Base-by-base conservation (phyloP, 257 asterid genomes). In the Ligustrum vulgare region DNA sequence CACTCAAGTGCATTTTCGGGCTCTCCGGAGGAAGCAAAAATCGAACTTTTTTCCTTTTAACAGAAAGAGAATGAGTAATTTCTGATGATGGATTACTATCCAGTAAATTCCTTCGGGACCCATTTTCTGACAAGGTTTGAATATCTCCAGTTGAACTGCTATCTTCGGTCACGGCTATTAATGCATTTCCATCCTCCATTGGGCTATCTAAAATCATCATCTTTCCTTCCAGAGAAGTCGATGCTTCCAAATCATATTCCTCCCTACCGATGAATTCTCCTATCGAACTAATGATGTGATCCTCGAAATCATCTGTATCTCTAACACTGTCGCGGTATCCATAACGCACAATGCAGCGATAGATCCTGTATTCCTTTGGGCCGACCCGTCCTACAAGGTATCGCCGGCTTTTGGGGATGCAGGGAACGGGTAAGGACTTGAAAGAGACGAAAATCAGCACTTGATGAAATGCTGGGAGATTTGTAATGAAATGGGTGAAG, bases 381-480 rank as follows among this genome's bases (percentile, higher is more conserved):
- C 98, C 97, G 3, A 94, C 93, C 54, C 98, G 60, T 63, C 98
- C 98, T 3, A 94, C 80, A 22, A 94, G 93, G 75, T 88, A 91
- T 18, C 96, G 78, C 69, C 83, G 81, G 74, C 78, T 83, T 45
- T 78, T 80, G 7, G 96, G 90, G 32, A 94, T 79, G 78, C 81
- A 79, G 3, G 98, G 93, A 66, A 91, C 89, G 2, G 96, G 96
- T 15, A 83, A 83, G 9, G 92, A 83, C 89, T 91, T 94, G 89
- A 92, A 88, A 1, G 95, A 87, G 45, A 94, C 90, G n/a, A 94
- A 91, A 28, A 94, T 83, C 56, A 94, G 79, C 62, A 92, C 91
- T 73, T 86, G 90, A 72, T 94, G 99, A 72, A 89, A 91, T 67
- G 99, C 99, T 0, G 99, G 99, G 66, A 94, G 85, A 36, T 91